Base-by-base conservation (phyloP, 495 filamentous ascomycete genomes). In the Physcia stellaris region DNA sequence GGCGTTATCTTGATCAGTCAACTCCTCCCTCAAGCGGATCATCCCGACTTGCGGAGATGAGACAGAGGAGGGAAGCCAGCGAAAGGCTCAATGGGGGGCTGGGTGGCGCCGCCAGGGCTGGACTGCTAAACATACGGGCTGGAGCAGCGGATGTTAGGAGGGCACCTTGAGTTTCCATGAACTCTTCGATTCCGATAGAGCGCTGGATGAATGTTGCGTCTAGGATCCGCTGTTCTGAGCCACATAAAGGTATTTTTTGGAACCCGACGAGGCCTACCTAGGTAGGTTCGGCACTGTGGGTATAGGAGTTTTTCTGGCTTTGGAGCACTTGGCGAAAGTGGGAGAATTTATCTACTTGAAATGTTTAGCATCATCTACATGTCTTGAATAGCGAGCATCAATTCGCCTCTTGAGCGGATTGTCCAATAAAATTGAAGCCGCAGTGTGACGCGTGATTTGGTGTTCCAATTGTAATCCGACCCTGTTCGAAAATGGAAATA, bases 1-100 rank as follows among this genome's bases (percentile, higher is more conserved):
- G 64, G 17, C 56, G 64, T n/a, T 70, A 68, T 35, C 24, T 49
- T 1, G 51, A 52, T 19, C 40, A 39, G 18, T 43, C 50, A 18
- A 48, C 49, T 16, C 42, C 51, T 15, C 34, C 37, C 3, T 48
- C 46, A 20, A 37, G 34, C 19, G 50, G 47, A 18, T 35, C 36
- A 24, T 31, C 29, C 6, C 46, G 49, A 11, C 35, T 46, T 24
- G 47, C 40, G 32, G 50, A 46, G 35, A 42, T 37, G 26, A 10
- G 50, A 18, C 46, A 50, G 37, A 37, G 40, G 15, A 15, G 47
- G 37, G 23, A 30, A 19, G 24, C 21, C 32, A 28, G 37, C 24
- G 26, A 23, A 40, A 6, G 29, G 20, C 22, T 22, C n/a, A 16
- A 32, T 19, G 29, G 37, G 37, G 28, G 19, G 16, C 20, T n/a